Percentiles rank a stretch among this genome's conserved stretches.
phyloP scores from a whole-genome alignment of 352 stramenopile species.

The Phytophthora uliginosa region DNA sequence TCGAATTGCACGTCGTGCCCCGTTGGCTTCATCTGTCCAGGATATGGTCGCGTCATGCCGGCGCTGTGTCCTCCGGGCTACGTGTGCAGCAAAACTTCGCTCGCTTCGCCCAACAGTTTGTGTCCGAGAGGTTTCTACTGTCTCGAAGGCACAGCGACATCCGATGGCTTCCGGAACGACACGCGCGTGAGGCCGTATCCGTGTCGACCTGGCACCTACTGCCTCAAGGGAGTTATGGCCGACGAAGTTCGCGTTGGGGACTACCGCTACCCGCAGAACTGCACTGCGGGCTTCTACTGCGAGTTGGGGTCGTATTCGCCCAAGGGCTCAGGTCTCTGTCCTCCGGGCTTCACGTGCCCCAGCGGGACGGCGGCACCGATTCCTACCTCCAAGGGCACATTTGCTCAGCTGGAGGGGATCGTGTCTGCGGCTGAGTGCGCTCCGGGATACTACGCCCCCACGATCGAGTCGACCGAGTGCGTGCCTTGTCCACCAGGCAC shows the following conservation, averaged over 20 bases:
- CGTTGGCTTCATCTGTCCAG: slow-evolving; percentile 95
- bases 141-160: slow-evolving; percentile 93
- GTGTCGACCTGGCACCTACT: slow-evolving; percentile 97
- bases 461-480: slow-evolving; percentile 95
- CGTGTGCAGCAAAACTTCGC: slow-evolving; percentile 89
- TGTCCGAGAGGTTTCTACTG: slow-evolving; percentile 98
- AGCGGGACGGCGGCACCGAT: slow-evolving; percentile 94
- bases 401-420: slow-evolving; percentile 93
- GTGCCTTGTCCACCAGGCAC: slow-evolving; percentile 95
- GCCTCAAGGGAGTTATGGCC: slow-evolving; percentile 93
- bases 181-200: slow-evolving; percentile 96
- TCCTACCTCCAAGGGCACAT: slow-evolving; percentile 93
- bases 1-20: slow-evolving; percentile 90
- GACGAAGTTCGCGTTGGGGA: slow-evolving; percentile 90
- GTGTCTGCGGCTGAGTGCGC: slow-evolving; percentile 93
- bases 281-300: slow-evolving; percentile 96
- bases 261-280: slow-evolving; percentile 95
- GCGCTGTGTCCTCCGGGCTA: slow-evolving; percentile 94
- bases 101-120: slow-evolving; percentile 92
- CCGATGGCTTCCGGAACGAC: slow-evolving; percentile 97
- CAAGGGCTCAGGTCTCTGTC: slow-evolving; percentile 95
- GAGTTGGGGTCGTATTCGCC: slow-evolving; percentile 93
- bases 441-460: slow-evolving; percentile 97
- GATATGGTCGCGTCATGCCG: slow-evolving; percentile 93
- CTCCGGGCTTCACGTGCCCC: slow-evolving; percentile 95